Conservation (phyloP, 768 basidiomycete species). For the Trametes cingulata region DNA sequence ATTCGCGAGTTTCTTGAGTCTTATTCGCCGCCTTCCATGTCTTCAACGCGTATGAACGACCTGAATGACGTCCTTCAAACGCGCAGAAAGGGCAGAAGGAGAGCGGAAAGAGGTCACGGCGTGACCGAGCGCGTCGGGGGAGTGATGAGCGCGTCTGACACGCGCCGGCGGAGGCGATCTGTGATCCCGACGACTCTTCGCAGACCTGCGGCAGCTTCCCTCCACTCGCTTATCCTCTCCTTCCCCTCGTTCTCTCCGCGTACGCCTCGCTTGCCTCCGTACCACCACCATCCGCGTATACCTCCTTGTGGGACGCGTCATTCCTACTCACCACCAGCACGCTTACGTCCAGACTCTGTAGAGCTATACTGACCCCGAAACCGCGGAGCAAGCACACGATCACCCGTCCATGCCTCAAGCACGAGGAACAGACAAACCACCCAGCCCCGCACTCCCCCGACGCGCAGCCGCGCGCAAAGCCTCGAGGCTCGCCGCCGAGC, state of each 20-base stretch:
- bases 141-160: constrained; percentile 11
- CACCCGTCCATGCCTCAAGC: not conserved
- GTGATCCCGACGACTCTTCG: not conserved
- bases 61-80: not conserved
- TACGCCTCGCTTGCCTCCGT: not conserved
- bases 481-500: constrained; percentile 25
- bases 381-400: not conserved
- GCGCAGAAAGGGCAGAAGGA: not conserved
- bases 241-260: not conserved
- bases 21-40: too few species aligned
- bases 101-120: not conserved
- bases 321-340: not conserved
- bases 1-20: too few species aligned
- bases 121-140: constrained; percentile 20
- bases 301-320: not conserved
- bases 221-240: not conserved
- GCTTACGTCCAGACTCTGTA: too few species aligned
- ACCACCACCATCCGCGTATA: not conserved
- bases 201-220: not conserved
- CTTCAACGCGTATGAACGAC: not conserved
- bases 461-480: constrained; percentile 28
- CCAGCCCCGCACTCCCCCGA: constrained; percentile 4
- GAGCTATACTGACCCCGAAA: too few species aligned
- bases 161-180: constrained; percentile 2
- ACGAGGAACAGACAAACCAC: not conserved